phyloP scores from a whole-genome alignment of 805 yeast genomes.

The Babjeviella inositovora region DNA sequence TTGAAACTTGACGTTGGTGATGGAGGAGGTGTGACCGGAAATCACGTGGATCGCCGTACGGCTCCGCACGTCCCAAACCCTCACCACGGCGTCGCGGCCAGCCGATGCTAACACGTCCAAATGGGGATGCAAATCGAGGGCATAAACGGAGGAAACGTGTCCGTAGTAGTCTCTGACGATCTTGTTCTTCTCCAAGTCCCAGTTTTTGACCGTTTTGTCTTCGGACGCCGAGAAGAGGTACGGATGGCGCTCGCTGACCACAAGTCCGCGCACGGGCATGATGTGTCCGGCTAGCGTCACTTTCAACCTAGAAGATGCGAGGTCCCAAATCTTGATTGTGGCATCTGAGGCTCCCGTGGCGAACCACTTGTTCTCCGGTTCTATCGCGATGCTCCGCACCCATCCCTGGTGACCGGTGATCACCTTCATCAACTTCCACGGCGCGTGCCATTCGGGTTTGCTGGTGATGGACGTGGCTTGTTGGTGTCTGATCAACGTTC shows the following conservation, averaged over 20 bases:
- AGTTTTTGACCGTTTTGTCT: slow-evolving; percentile 83
- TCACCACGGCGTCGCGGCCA: slow-evolving; percentile 72
- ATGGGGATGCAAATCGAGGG: slow-evolving; percentile 78
- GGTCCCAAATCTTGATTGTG: slow-evolving; percentile 84
- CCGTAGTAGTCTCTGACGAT: slow-evolving; percentile 86
- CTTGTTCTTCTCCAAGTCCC: slow-evolving; percentile 86
- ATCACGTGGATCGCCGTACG: slow-evolving; percentile 59
- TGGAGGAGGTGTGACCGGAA: slow-evolving; percentile 67
- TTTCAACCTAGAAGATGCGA: slow-evolving; percentile 52
- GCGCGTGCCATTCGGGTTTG: slow-evolving; percentile 28
- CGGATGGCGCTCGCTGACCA: slow-evolving; percentile 62
- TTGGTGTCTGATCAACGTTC: too few relatives aligned
- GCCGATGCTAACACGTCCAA: slow-evolving; percentile 74
- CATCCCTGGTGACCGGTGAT: slow-evolving; percentile 88
- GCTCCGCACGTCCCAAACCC: slow-evolving; percentile 91
- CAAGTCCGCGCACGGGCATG: slow-evolving; percentile 73
- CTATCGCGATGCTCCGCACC: slow-evolving; percentile 71
- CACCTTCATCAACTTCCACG: slow-evolving; percentile 62
- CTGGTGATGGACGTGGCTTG: slow-evolving; percentile 1
- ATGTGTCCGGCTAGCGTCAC: slow-evolving; percentile 81
- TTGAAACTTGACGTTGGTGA: slow-evolving; percentile 53
- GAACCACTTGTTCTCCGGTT: slow-evolving; percentile 83
- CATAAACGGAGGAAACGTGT: slow-evolving; percentile 78
- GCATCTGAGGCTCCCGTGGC: slow-evolving; percentile 85
- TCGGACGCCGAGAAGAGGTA: slow-evolving; percentile 87